Base-by-base conservation (phyloP, 2,329 filamentous ascomycete species). In the Curvularia lunata region DNA sequence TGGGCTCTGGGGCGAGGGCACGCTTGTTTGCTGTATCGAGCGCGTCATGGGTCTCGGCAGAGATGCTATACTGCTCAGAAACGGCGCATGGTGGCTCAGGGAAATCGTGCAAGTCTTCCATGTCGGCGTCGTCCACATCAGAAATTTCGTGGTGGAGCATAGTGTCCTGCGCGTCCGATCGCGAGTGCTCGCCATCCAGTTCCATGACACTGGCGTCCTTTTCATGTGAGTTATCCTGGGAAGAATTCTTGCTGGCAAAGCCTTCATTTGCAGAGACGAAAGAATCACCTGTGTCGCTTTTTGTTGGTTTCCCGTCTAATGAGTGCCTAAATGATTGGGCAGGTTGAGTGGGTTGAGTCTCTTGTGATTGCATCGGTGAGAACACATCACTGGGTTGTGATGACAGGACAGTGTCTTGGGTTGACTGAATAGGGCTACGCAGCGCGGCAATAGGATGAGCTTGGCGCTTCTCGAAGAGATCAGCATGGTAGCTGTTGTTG, bases 231-330 rank as follows among this genome's bases (percentile, higher is more conserved):
- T 70, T 59, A 51, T 75, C 70, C 1, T 69, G 68, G 4, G 73
- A 72, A 1, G 60, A 62, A 37, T 64, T 67, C 54, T 73, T 72
- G 65, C 72, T 74, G 18, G 67, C 66, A 19, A 77, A 70, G 9
- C 71, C 78, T 58, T 82, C 80, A 47, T 79, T 78, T 2, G 81
- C 81, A 10, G 81, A 83, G 16, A 81, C 77, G 57, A 83, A 83
- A 1, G 80, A 81, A 49, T 81, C 80, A 48, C 79, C 72, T 48
- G 73, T 65, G 63, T 75, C 63, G 70, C 72, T 62, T 66, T 71
- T 63, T 51, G 69, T 58, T 5, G 71, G 70, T 2, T 68, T 66
- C 0, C 57, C 56, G 25, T 67, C 57, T 28, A 68, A 59, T 2
- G 67, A 74, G 27, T 58, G 63, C 43, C 63, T 55, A 48, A 75